A percentile compares a stretch with the other conserved stretches of the same genome.
Evolutionary conservation across 2,329 filamentous ascomycete genomes (phyloP).

Genomic region (Endocalyx cinctus): DNA sequence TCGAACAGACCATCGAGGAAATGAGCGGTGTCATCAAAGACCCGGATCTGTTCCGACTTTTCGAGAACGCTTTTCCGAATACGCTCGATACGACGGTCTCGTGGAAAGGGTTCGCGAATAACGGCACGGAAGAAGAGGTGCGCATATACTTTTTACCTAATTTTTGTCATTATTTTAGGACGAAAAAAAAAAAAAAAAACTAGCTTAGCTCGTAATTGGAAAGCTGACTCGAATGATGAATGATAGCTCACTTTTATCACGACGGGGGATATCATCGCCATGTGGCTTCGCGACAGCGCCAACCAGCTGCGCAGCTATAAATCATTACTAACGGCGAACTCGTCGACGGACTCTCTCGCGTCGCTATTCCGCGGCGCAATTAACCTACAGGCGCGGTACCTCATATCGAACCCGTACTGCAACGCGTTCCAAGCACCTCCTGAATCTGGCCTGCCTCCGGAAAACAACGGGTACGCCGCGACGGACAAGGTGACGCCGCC

Average conservation of each 20-base stretch:
- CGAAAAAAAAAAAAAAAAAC: no score
- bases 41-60: constrained; percentile 67
- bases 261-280: constrained; percentile 85
- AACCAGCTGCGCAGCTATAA: constrained; percentile 76
- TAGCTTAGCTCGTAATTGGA: no score
- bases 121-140: constrained; percentile 58
- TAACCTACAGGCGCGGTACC: constrained; percentile 70
- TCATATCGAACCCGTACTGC: constrained; percentile 73
- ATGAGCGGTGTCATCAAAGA: constrained; percentile 69
- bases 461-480: constrained; percentile 52
- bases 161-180: constrained; percentile 1
- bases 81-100: constrained; percentile 69
- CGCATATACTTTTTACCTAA: constrained; percentile 49
- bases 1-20: constrained; percentile 70
- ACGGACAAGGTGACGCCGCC: constrained; percentile 59
- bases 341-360: constrained; percentile 54
- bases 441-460: constrained; percentile 62
- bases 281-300: constrained; percentile 87
- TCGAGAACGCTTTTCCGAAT: constrained; percentile 70
- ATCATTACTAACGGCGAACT: constrained; percentile 52
- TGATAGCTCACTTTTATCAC: constrained; percentile 68
- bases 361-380: constrained; percentile 69
- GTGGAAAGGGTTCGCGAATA: constrained; percentile 59
- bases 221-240: constrained; percentile 44
- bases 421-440: constrained; percentile 89